Evolutionary conservation across 2,329 filamentous ascomycete genomes (phyloP), one percentile per base, ranked within the genome.

Genomic region (Ambrosiella xylebori): DNA sequence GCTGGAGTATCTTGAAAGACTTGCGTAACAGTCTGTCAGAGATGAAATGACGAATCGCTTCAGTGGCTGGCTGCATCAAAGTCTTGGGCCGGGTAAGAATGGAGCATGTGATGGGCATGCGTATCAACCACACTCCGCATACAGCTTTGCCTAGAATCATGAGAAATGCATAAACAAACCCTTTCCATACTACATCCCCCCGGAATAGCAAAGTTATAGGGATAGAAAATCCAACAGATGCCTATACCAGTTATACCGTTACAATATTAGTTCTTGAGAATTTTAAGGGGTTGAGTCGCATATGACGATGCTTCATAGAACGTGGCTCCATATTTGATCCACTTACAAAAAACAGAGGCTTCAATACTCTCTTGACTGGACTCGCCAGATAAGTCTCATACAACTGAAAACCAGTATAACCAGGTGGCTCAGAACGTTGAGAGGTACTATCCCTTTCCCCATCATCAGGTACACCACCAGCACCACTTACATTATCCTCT

Each of bases 181-280:
- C 86, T 9, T 80, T 78, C 86, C 85, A 93, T 1, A 89, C 69
- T 0, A 86, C 74, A 0, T 70, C 64, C 0, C 78, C 78, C 0
- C 67, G 66, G 63, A 89, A 91, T 74, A 93, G 81, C 5, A 78
- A 70, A 0, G 76, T 79, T 37, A 91, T 83, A 0, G 86, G 86
- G 1, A 93, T 85, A 0, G 1, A 56, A 39, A 59, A 57, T 4
- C 54, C 27, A 45, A 56, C 44, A 4, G 51, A 54, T 11, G 57
- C 52, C 57, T 54, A 19, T 12, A 17, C 11, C 12, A 36, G 9
- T 53, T 12, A n/a, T 2, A 3, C 9, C 15, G 9, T 35, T 4
- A n/a, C 49, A 37, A 13, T 13, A 27, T n/a, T 51, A n/a, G 49
- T 19, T 51, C 49, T 51, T 51, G n/a, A 8, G 7, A 19, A 51